Conservation (phyloP, 2,329 filamentous ascomycete species). For the Thelonectria discophora region DNA sequence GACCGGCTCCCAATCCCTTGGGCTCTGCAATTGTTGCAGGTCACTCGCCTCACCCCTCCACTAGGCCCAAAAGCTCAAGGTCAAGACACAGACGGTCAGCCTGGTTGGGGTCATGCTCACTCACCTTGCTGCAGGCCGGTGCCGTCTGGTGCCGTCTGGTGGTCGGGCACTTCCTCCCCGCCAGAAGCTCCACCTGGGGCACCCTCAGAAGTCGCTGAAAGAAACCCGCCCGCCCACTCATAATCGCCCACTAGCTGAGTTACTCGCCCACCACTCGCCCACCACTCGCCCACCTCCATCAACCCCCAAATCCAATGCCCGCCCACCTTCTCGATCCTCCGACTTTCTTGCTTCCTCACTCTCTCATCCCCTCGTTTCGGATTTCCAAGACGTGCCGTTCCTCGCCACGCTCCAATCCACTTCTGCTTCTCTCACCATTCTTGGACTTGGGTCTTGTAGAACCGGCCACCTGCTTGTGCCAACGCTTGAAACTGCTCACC, state of each 20-base stretch:
- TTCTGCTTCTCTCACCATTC: constrained; percentile 21
- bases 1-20: too few relatives aligned
- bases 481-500: constrained; percentile 12
- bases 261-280: too few relatives aligned
- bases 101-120: not conserved
- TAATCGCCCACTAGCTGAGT: not conserved
- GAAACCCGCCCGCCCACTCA: constrained; percentile 11
- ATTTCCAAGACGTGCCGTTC: constrained; percentile 39
- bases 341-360: constrained; percentile 17
- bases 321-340: constrained; percentile 14
- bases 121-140: not conserved
- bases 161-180: not conserved
- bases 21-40: too few relatives aligned
- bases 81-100: not conserved
- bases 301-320: not conserved
- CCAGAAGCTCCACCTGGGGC: not conserved
- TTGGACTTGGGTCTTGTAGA: constrained; percentile 13
- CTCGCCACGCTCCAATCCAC: constrained; percentile 33
- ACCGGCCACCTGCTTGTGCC: not conserved
- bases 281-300: too few relatives aligned
- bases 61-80: not conserved
- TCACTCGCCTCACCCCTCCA: constrained; percentile 6
- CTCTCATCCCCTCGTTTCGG: constrained; percentile 31
- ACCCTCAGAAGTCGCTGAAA: not conserved
- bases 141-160: not conserved